These are phyloP conservation scores for Dendrocalamus latiflorus DNA, from an alignment of 202 grass and related monocot genomes.

Conservation along the genomic window DNA sequence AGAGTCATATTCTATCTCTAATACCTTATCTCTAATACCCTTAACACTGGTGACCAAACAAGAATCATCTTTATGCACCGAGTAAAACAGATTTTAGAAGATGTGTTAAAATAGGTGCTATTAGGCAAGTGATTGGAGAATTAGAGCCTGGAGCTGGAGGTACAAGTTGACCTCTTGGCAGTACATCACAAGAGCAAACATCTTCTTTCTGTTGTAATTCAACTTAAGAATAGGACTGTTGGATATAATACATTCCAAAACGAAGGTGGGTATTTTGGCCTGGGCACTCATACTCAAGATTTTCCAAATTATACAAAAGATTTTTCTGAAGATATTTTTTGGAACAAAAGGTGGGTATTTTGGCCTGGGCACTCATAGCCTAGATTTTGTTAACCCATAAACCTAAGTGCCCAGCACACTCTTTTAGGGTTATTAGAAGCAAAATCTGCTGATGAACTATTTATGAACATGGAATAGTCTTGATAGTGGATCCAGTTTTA, in stretches of 20 bases:
- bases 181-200: neutral
- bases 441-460: slow-evolving; percentile 8
- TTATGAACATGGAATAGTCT: slow-evolving; percentile 25
- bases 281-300: too few relatives aligned
- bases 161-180: neutral
- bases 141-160: neutral
- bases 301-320: too few relatives aligned
- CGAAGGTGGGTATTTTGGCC: neutral
- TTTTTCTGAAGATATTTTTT: neutral
- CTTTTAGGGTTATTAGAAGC: neutral
- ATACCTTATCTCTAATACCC: too few relatives aligned
- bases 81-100: neutral
- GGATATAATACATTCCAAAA: neutral
- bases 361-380: neutral
- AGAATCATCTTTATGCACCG: neutral
- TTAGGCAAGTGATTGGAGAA: slow-evolving; percentile 1
- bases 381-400: neutral
- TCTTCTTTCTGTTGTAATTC: neutral
- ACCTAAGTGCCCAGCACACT: neutral
- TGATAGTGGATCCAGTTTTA: slow-evolving; percentile 27
- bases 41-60: neutral
- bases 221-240: neutral
- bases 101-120: neutral
- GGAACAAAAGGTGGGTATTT: neutral
- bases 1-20: too few relatives aligned